Percentiles rank a stretch among this genome's conserved stretches.
phyloP scores from a whole-genome alignment of 495 filamentous ascomycete species.

The Penicillium subrubescens region DNA sequence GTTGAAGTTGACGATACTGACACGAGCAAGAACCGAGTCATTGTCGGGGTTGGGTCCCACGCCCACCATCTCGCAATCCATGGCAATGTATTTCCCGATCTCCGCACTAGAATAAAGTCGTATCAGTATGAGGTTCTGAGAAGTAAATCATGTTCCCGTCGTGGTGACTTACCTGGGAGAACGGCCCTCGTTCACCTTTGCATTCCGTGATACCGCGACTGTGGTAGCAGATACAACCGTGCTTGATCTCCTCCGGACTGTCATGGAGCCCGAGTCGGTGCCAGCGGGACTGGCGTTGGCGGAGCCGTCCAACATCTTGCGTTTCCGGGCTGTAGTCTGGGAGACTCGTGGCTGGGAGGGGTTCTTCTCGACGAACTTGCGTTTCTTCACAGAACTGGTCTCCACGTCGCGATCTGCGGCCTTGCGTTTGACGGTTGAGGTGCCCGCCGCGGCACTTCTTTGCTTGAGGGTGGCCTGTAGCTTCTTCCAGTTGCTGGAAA shows the following conservation, averaged over 20 bases:
- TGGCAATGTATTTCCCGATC: constrained; percentile 82
- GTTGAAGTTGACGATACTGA: constrained; percentile 90
- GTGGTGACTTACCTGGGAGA: constrained; percentile 42
- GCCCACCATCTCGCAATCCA: constrained; percentile 99
- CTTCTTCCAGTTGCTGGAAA: constrained; percentile 74
- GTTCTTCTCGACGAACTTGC: constrained; percentile 33
- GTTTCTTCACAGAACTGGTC: constrained; percentile 41
- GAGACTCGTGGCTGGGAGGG: constrained; percentile 23
- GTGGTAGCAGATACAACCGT: constrained; percentile 15
- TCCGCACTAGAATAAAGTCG: constrained; percentile 43
- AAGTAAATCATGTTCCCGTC: background rate
- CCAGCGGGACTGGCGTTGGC: constrained; percentile 12
- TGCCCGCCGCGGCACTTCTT: constrained; percentile 34
- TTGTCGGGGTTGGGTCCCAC: constrained; percentile 67
- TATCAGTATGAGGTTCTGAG: background rate
- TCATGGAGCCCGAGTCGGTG: constrained; percentile 16
- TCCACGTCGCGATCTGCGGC: constrained; percentile 37
- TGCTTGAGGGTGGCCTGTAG: constrained; percentile 66
- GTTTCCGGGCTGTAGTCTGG: constrained; percentile 27
- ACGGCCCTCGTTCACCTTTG: constrained; percentile 55
- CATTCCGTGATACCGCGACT: constrained; percentile 22
- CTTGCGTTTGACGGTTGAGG: constrained; percentile 38
- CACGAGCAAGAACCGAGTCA: constrained; percentile 75
- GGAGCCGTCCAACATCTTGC: constrained; percentile 35
- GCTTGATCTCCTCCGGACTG: constrained; percentile 31